Base-by-base conservation (phyloP, 2,329 filamentous ascomycete genomes). In the Colletotrichum sp. region DNA sequence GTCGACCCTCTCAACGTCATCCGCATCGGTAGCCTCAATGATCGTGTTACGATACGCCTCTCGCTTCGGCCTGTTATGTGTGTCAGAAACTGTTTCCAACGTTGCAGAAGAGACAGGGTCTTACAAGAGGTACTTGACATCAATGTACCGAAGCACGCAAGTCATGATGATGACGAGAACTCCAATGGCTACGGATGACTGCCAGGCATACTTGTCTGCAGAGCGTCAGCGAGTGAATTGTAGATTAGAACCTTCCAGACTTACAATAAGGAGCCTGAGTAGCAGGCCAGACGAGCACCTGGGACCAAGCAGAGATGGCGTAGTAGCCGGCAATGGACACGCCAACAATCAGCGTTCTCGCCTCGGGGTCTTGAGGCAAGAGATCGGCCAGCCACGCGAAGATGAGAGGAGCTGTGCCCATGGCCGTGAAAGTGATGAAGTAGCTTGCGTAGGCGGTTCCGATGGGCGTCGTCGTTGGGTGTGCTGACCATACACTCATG, bases 401-500 rank as follows among this genome's bases (percentile, higher is more conserved):
- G 57, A 90, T 89, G 36, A 90, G 78, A 0, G 89, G 88, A 3
- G 88, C 89, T 0, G 88, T 90, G 2, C 88, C 89, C 5, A 89
- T 81, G 18, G 83, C 84, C 12, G 88, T 82, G 77, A 86, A 89
- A 0, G 86, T 85, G 78, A 90, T 87, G 77, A 90, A 90, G 76
- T 89, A 90, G 66, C 86, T 86, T 4, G 88, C 87, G 77, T 90
- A 91, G 1, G 88, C 89, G 3, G 86, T 86, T 0, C 85, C 84
- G 1, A 90, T 69, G 0, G 87, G 83, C 1, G 88, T 86, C 1
- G 82, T 80, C 4, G 79, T 78, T 0, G 88, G 88, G 32, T 88
- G 83, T 3, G 84, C 80, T 0, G 89, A 90, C 89, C 89, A 90
- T n/a, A 89, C 81, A 26, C 85, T 88, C 88, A 90, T 89, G n/a